Evolutionary conservation across 2,329 filamentous ascomycete genomes (phyloP), one percentile per base, ranked within the genome.

Genomic region (Hypoxylon sp.): DNA sequence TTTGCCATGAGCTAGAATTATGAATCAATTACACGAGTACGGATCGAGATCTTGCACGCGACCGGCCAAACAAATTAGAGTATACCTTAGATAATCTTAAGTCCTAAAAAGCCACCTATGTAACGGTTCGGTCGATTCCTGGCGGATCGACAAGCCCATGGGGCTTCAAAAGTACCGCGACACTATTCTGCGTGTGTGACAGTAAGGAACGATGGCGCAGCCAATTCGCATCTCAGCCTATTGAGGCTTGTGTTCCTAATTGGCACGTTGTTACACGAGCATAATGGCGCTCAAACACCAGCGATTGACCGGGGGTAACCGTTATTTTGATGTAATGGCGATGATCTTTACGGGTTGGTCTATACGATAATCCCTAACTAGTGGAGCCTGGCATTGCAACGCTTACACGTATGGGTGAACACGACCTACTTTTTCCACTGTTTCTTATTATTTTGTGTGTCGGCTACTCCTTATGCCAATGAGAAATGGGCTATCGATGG

Each of bases 191-290:
- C 13, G 8, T 15, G 27, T 19, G 15, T 52, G 27, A 44, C 19
- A 56, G 51, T 19, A 21, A 63, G 29, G 60, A 42, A 56, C 32
- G 51, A 60, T 60, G 50, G 59, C 60, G 44, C 27, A 67, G 60
- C 48, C 11, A 17, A 53, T 17, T 66, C 39, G 39, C 2, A 52
- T 35, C 24, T 42, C 29, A 24, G 52, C 52, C 44, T 56, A 65
- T 60, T 32, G 56, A 59, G 50, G 55, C 57, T 62, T 57, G 37
- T 58, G n/a, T 37, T 13, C 17, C 13, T 39, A 32, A 19, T 21
- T 17, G 17, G 32, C 32, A 42, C 35, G 19, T 50, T n/a, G 29
- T 32, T 58, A 21, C 19, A 21, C 48, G 10, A 52, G 13, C 39
- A 48, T 13, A 51, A 44, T 17, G 13, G 54, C 37, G n/a, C 15